Evolutionary conservation across 768 basidiomycete genomes (phyloP).

Genomic region (Saitozyma podzolica): DNA sequence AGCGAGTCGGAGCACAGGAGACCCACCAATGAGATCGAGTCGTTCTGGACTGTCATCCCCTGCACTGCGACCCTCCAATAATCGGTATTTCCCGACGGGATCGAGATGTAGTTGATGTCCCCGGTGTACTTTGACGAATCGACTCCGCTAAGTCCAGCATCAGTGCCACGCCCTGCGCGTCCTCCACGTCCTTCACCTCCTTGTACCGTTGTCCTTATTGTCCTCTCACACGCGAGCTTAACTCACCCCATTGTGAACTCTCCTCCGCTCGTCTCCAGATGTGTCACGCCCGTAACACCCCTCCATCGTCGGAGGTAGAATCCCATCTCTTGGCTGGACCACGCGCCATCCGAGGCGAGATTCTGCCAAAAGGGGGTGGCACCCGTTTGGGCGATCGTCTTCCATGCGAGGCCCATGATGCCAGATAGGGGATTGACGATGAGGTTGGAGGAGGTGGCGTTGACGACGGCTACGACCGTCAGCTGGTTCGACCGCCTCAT

Average conservation of each 20-base stretch:
- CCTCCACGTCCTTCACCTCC: no score
- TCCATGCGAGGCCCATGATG: conserved; percentile 80
- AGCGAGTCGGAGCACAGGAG: neutral
- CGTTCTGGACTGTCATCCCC: conserved; percentile 53
- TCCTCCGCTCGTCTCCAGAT: conserved; percentile 52
- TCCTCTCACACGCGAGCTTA: no score
- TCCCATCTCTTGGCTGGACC: conserved; percentile 72
- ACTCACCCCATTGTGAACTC: conserved; percentile 23
- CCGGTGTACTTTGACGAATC: conserved; percentile 77
- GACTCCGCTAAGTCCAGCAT: conserved; percentile 58
- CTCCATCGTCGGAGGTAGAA: conserved; percentile 74
- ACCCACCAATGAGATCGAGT: conserved; percentile 35
- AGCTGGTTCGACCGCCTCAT: no score
- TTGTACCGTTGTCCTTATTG: no score
- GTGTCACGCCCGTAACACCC: conserved; percentile 43
- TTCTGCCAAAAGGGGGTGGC: conserved; percentile 83
- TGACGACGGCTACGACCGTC: conserved; percentile 54
- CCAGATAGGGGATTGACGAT: conserved; percentile 76
- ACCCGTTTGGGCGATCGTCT: conserved; percentile 68
- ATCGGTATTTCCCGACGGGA: conserved; percentile 61
- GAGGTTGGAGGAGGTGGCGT: conserved; percentile 61
- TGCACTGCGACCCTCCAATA: conserved; percentile 81
- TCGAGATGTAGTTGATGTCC: conserved; percentile 73
- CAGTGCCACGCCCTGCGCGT: no score
- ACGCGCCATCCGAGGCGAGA: conserved; percentile 63